Evolutionary conservation across 345 rosid genomes (phyloP).

Genomic region (Firmiana major): DNA sequence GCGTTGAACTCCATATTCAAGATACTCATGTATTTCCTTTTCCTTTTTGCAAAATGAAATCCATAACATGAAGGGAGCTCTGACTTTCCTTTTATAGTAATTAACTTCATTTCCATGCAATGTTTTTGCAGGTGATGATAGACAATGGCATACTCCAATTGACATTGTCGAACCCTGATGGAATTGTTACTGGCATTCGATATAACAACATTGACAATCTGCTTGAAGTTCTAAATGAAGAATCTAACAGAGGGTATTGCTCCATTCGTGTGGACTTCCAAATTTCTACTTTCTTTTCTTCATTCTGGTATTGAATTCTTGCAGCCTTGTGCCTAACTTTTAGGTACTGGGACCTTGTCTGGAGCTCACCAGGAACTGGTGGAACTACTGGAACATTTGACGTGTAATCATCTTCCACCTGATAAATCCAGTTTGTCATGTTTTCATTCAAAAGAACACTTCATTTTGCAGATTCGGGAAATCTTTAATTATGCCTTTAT

Average conservation of each 20-base stretch:
- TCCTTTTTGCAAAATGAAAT: too few species aligned
- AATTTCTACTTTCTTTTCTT: not conserved
- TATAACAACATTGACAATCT: conserved; percentile 69
- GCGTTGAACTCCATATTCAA: conserved; percentile 25
- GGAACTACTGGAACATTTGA: conserved; percentile 49
- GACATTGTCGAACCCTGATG: conserved; percentile 69
- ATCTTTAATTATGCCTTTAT: not conserved
- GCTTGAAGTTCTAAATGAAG: conserved; percentile 79
- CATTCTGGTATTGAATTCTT: not conserved
- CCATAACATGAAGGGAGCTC: not conserved
- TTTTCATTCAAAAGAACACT: not conserved
- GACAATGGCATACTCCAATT: conserved; percentile 77
- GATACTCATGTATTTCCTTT: conserved; percentile 29
- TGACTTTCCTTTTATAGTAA: not conserved
- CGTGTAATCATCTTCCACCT: conserved; percentile 31
- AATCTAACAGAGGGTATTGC: conserved; percentile 74
- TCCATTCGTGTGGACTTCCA: not conserved
- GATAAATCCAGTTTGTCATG: not conserved
- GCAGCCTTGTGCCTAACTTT: not conserved
- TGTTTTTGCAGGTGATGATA: conserved; percentile 59
- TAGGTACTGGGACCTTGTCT: conserved; percentile 71
- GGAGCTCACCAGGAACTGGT: conserved; percentile 32
- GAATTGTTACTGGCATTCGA: conserved; percentile 65
- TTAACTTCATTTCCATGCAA: not conserved
- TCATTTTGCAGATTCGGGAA: not conserved